These are phyloP conservation scores for Dittrichia graveolens DNA, from an alignment of 129 eudicot species.

Conservation along the genomic window DNA sequence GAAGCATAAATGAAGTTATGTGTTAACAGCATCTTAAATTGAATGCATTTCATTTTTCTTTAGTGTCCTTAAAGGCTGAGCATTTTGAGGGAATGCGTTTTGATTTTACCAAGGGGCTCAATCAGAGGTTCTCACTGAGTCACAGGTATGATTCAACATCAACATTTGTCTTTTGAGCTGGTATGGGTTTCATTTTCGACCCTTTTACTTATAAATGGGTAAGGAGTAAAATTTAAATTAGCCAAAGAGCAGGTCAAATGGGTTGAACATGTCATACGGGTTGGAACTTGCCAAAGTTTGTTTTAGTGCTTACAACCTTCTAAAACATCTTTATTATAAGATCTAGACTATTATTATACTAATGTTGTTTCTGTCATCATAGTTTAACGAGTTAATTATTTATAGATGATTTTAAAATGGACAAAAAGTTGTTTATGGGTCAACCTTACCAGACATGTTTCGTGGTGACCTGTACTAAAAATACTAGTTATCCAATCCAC, in stretches of 20 bases:
- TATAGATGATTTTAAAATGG: neutral
- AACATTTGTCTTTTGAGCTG: neutral
- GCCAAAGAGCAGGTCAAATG: neutral
- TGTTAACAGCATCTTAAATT: slow-evolving; percentile 8
- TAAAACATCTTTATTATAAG: neutral
- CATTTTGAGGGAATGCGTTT: slow-evolving; percentile 82
- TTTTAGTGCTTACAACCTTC: neutral
- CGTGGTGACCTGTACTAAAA: neutral
- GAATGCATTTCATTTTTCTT: slow-evolving; percentile 14
- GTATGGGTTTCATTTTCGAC: neutral
- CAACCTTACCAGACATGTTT: neutral
- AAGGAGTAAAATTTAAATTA: too few relatives aligned
- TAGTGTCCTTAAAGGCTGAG: slow-evolving; percentile 93
- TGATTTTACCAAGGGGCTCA: slow-evolving; percentile 75
- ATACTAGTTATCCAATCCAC: neutral
- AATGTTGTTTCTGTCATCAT: neutral
- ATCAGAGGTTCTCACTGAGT: slow-evolving; percentile 71
- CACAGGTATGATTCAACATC: slow-evolving; percentile 56
- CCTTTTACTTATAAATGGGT: neutral
- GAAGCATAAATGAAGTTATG: neutral
- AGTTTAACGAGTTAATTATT: too few relatives aligned
- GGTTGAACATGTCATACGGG: neutral
- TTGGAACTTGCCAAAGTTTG: neutral
- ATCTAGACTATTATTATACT: neutral
- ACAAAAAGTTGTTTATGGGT: neutral